Evolutionary conservation across 345 rosid species (phyloP), one percentile per base, ranked within the genome.

Genomic region (Nephelium lappaceum): DNA sequence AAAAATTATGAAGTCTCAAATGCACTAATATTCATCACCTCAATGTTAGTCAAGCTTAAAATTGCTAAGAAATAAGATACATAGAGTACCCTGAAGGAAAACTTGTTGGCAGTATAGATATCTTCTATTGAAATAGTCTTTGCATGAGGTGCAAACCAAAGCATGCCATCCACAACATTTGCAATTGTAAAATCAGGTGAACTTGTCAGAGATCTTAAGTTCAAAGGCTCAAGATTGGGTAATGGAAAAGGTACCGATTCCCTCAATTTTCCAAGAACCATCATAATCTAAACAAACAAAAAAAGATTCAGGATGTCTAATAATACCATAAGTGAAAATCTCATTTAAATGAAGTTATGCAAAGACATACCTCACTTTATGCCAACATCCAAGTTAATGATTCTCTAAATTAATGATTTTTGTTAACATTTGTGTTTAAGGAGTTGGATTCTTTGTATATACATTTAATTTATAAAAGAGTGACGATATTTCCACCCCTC

Each of bases 81-180:
- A 43, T 11, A 69, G 5, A n/a, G 14, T 45, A 21, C n/a, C 36
- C 11, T 5, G 3, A 69, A 43, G 23, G 57, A 10, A 9, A 42
- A 43, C 38, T 43, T 19, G 19, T 23, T n/a, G 36, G 18, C 11
- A 5, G 21, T 7, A 9, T 15, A 18, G 49, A 2, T 8, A 45
- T 10, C 1, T 18, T 38, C 5, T 45, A 38, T 1, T 18, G 24
- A 66, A 36, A 31, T 31, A 6, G 24, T 66, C 45, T 66, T n/a
- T 38, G n/a, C 0, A 36, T 67, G 70, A 67, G 70, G 70, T 36
- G 70, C 39, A 39, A 67, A 11, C 70, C 70, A 67, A 36, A 67
- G 70, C 47, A 67, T 16, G 11, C 70, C 7, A 39, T 67, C 71
- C 45, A 66, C 23, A 36, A 66, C n/a, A 15, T 66, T 8, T 66